Percentiles rank a stretch among this genome's conserved stretches.
phyloP scores from a whole-genome alignment of 805 yeast species.

The Wickerhamiella australiensis region DNA sequence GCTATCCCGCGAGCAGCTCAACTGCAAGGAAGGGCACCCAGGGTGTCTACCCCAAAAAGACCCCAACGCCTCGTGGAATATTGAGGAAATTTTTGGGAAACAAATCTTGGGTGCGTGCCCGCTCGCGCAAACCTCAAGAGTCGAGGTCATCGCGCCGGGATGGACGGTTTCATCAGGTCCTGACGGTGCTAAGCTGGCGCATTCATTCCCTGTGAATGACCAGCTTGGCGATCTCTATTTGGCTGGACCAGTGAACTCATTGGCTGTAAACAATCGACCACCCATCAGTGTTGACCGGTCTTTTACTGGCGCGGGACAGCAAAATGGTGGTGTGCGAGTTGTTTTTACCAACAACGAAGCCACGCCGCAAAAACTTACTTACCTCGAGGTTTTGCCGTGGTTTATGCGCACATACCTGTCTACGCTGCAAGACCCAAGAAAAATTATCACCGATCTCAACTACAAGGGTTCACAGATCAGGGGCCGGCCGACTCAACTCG shows the following conservation, averaged over 20 bases:
- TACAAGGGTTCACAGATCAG: slow-evolving; percentile 75
- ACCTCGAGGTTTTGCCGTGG: slow-evolving; percentile 87
- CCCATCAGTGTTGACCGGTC: slow-evolving; percentile 73
- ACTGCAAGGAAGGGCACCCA: slow-evolving; percentile 60
- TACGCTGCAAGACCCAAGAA: slow-evolving; percentile 36
- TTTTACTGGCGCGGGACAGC: slow-evolving; percentile 83
- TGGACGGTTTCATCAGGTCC: slow-evolving; percentile 8
- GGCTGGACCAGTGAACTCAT: not conserved
- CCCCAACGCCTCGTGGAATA: slow-evolving; percentile 32
- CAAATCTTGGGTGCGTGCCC: slow-evolving; percentile 51
- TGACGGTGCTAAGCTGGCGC: not conserved
- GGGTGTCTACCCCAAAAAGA: slow-evolving; percentile 57
- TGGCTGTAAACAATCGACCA: slow-evolving; percentile 28
- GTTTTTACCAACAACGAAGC: slow-evolving; percentile 54
- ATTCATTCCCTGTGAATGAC: not conserved
- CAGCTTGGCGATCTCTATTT: not conserved
- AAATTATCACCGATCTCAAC: slow-evolving; percentile 29
- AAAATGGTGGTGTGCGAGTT: slow-evolving; percentile 76
- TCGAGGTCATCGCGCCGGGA: slow-evolving; percentile 17
- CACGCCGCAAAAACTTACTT: slow-evolving; percentile 40
- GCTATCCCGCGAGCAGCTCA: slow-evolving; percentile 49
- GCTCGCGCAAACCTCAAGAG: slow-evolving; percentile 28
- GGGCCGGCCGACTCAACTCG: slow-evolving; percentile 69
- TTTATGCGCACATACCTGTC: slow-evolving; percentile 73
- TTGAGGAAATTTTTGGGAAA: slow-evolving; percentile 61